Conservation (phyloP, 192 early-diverging fungal genomes). For the Coemansia sp. region DNA sequence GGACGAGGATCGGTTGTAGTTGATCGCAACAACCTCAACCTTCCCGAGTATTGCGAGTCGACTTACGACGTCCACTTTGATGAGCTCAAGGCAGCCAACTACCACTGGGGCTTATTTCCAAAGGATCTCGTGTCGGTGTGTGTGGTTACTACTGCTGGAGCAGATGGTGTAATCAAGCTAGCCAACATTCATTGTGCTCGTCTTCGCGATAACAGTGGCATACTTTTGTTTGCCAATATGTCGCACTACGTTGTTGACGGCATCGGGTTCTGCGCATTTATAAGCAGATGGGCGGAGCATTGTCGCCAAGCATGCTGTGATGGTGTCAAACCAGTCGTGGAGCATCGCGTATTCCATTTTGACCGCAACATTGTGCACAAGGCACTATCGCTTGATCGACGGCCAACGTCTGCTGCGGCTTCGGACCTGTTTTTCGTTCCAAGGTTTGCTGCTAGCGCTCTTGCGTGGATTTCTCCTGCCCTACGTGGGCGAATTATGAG, state of each 20-base stretch:
- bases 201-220: slow-evolving; percentile 24
- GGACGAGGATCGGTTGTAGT: slow-evolving; percentile 9
- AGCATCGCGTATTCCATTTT: not conserved
- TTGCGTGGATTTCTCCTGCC: slow-evolving; percentile 21
- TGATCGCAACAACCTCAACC: slow-evolving; percentile 20
- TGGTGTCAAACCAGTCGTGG: not conserved
- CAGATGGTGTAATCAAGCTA: slow-evolving; percentile 18
- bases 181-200: slow-evolving; percentile 17
- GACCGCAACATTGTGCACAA: not conserved
- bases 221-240: slow-evolving; percentile 26
- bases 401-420: not conserved
- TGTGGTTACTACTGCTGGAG: not conserved
- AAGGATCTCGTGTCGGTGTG: not conserved
- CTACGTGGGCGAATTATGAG: slow-evolving; percentile 8
- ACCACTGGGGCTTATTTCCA: slow-evolving; percentile 18
- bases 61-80: slow-evolving; percentile 13
- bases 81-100: slow-evolving; percentile 13
- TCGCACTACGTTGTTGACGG: slow-evolving; percentile 27
- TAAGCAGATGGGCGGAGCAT: slow-evolving; percentile 24
- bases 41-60: slow-evolving; percentile 34
- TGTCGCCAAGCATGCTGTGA: not conserved
- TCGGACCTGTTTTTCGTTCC: not conserved
- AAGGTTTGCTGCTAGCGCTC: not conserved
- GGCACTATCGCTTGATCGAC: not conserved
- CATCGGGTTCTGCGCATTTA: slow-evolving; percentile 17